Conservation (phyloP, 805 yeast species). For the Candida gorgasii region DNA sequence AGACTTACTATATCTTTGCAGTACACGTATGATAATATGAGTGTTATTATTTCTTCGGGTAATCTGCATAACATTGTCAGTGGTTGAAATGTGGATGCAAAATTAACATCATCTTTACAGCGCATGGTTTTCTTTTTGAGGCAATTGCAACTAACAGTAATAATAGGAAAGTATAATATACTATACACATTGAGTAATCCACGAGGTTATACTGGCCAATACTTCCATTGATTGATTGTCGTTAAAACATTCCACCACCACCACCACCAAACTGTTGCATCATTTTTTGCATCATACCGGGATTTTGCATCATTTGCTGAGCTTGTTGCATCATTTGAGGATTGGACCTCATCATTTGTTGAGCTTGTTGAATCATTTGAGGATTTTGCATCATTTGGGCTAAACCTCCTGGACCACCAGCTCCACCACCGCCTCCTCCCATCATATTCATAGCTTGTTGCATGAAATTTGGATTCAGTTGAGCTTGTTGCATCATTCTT, state of each 20-base stretch:
- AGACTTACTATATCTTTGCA: not conserved
- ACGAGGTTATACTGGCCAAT: not conserved
- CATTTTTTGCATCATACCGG: conserved; percentile 71
- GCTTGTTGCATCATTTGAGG: conserved; percentile 44
- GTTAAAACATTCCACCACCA: conserved; percentile 10
- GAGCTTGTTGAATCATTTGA: conserved; percentile 47
- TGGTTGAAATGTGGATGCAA: too few relatives aligned
- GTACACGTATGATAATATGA: not conserved
- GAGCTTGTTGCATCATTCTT: conserved; percentile 56
- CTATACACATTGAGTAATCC: not conserved
- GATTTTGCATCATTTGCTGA: conserved; percentile 48
- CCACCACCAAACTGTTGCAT: conserved; percentile 70
- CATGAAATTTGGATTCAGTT: conserved; percentile 51
- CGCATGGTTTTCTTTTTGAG: too few relatives aligned
- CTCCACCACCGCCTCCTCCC: conserved; percentile 47
- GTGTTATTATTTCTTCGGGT: not conserved
- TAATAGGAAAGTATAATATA: not conserved
- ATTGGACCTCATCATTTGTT: conserved; percentile 46
- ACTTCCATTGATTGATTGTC: not conserved
- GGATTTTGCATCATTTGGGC: conserved; percentile 64
- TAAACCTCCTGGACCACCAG: conserved; percentile 48
- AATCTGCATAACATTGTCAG: not conserved
- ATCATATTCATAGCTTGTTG: conserved; percentile 66
- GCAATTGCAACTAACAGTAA: too few relatives aligned
- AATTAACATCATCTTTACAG: too few relatives aligned